Conservation (phyloP, 108 stramenopile genomes). For the Chaetoceros muelleri region DNA sequence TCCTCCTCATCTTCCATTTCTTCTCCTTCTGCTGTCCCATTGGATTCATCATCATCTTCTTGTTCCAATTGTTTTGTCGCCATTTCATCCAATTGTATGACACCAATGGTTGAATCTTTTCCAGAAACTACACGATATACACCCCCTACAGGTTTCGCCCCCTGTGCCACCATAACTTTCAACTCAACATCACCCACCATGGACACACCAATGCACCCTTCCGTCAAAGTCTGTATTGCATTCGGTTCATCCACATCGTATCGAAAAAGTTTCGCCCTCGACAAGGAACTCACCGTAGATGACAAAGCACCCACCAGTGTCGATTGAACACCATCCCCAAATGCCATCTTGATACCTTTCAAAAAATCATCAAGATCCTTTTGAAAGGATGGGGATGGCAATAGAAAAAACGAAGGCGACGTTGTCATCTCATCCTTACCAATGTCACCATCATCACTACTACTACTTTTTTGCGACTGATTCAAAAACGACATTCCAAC, state of each 20-base stretch:
- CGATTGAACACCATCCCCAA: slow-evolving; percentile 6
- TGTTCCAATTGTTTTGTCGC: slow-evolving; percentile 34
- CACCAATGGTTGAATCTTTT: slow-evolving; percentile 43
- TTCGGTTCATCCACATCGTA: slow-evolving; percentile 23
- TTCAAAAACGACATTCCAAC: slow-evolving; percentile 24
- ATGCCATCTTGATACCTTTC: slow-evolving; percentile 24
- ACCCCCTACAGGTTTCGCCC: slow-evolving; percentile 78
- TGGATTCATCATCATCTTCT: slow-evolving; percentile 25
- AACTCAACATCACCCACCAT: slow-evolving; percentile 58
- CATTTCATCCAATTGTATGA: slow-evolving; percentile 63
- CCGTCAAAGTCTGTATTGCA: slow-evolving; percentile 26
- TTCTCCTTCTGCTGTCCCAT: slow-evolving; percentile 24
- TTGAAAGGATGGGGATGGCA: slow-evolving; percentile 66
- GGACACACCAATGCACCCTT: slow-evolving; percentile 72
- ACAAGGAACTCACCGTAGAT: slow-evolving; percentile 59
- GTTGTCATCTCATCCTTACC: slow-evolving; percentile 18
- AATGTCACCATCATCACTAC: slow-evolving; percentile 4
- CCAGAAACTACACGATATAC: slow-evolving; percentile 67
- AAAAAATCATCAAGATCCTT: slow-evolving; percentile 63
- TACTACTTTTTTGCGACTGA: too few relatives aligned
- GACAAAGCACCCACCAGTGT: slow-evolving; percentile 64
- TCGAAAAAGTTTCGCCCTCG: slow-evolving; percentile 53
- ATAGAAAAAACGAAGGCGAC: slow-evolving; percentile 39
- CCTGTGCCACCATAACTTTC: slow-evolving; percentile 66
- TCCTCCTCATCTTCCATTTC: slow-evolving; percentile 25